Base-by-base conservation (phyloP, 768 basidiomycete genomes). In the Boletus rex-veris region DNA sequence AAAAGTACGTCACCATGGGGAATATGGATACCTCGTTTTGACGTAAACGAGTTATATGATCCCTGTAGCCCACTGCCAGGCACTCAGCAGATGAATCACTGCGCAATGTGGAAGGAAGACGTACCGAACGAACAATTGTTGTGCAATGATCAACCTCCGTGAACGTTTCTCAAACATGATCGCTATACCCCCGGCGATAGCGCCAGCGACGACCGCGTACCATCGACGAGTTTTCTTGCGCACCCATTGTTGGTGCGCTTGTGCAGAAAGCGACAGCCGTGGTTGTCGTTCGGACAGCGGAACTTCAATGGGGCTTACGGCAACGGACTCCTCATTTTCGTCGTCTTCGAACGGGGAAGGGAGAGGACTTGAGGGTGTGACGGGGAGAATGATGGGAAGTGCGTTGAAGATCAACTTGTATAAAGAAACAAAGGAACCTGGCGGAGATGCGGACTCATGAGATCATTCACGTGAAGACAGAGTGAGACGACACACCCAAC, bases 121-220 rank as follows among this genome's bases (percentile, higher is more conserved):
- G 28, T 6, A 64, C 91, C 92, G 82, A 48, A 96, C 92, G 71
- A 96, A 91, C 61, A 94, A 66, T 70, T 95, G 93, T 62, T 95
- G 92, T 0, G 88, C 88, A 57, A 94, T 88, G 16, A 80, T 79
- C 15, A 76, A 71, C 52, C 90, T 75, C 35, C 88, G 70, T 3
- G 78, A 77, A 56, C 73, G 76, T 66, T 82, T 90, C 74, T 94
- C 92, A 67, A 86, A 91, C 65, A 86, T 75, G 40, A 96, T 82
- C 2, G 85, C 85, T 3, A 88, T 53, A 2, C 81, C 83, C 14
- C 90, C 90, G 0, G 89, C 84, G 19, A 91, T 58, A 0, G 85
- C 80, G 9, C 92, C 92, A 2, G 93, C 92, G 16, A 90, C 59
- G 0, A 88, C 80, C 3, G 91, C 82, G 61, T 94, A 85, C 90